Evolutionary conservation across 2,329 filamentous ascomycete species (phyloP).

Genomic region (Furcasterigmium furcatum): DNA sequence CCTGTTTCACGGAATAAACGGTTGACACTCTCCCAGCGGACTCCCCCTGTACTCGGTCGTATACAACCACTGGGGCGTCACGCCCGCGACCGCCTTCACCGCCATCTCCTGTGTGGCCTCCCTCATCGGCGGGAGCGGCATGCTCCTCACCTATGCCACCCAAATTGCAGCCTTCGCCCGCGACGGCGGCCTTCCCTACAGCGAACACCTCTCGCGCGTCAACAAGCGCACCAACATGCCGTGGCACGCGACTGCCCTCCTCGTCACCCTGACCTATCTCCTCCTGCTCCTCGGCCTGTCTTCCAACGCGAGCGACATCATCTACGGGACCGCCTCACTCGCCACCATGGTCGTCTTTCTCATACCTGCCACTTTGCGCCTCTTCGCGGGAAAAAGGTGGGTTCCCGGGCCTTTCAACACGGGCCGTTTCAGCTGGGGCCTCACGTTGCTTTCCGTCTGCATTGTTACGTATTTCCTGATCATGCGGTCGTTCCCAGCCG

Average conservation of each 20-base stretch:
- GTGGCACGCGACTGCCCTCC: neutral
- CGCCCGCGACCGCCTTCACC: neutral
- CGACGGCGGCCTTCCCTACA: neutral
- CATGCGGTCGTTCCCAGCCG: neutral
- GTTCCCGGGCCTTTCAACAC: neutral
- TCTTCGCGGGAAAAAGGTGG: neutral
- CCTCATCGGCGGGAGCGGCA: neutral
- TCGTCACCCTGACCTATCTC: neutral
- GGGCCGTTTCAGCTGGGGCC: neutral
- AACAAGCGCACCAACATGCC: conserved; percentile 1
- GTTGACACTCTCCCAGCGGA: no score
- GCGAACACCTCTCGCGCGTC: neutral
- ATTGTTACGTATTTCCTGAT: neutral
- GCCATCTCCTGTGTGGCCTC: neutral
- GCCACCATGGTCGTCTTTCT: neutral
- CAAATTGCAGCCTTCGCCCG: neutral
- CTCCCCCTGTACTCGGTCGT: neutral
- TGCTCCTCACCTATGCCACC: neutral
- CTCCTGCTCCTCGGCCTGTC: neutral
- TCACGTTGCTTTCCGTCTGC: neutral
- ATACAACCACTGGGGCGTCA: neutral
- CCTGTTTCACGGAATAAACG: no score
- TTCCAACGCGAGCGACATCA: neutral
- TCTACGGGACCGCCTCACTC: neutral
- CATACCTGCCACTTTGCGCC: neutral